phyloP scores from a whole-genome alignment of 495 filamentous ascomycete species.

The Pseudomonodictys pantanalensis region DNA sequence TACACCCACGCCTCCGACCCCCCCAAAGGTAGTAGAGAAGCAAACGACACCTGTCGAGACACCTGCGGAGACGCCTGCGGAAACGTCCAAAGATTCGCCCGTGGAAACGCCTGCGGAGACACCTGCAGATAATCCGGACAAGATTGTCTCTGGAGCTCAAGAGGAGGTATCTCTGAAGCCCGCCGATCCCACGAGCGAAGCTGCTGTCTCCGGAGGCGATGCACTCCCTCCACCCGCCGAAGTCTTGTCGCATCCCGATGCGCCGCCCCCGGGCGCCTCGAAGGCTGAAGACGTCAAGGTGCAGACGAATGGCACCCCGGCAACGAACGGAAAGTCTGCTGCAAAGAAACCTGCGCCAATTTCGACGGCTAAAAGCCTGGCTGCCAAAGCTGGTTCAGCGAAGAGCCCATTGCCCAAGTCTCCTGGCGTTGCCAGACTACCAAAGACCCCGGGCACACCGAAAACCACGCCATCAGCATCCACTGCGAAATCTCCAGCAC shows the following conservation, averaged over 20 bases:
- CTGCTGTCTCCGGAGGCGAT: constrained; percentile 39
- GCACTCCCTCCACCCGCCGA: constrained; percentile 35
- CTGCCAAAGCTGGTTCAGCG: constrained; percentile 9
- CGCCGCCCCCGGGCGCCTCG: neutral
- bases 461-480: constrained; percentile 15
- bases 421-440: constrained; percentile 18
- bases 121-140: constrained; percentile 41
- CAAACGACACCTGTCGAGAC: neutral
- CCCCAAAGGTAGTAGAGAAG: constrained; percentile 3
- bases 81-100: no score
- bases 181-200: constrained; percentile 40
- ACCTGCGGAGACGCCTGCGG: neutral
- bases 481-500: constrained; percentile 6
- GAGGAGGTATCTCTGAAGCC: constrained; percentile 40
- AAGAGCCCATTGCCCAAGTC: constrained; percentile 33
- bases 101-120: constrained; percentile 32
- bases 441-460: constrained; percentile 29
- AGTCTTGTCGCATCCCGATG: neutral
- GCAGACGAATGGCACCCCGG: constrained; percentile 9
- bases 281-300: neutral
- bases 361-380: constrained; percentile 47
- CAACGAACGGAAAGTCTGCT: constrained; percentile 31
- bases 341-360: constrained; percentile 48
- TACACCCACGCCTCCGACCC: no score
- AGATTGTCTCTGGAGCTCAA: constrained; percentile 39